Base-by-base conservation (phyloP, 139 green algal genomes). In the Desmodesmus armatus region DNA sequence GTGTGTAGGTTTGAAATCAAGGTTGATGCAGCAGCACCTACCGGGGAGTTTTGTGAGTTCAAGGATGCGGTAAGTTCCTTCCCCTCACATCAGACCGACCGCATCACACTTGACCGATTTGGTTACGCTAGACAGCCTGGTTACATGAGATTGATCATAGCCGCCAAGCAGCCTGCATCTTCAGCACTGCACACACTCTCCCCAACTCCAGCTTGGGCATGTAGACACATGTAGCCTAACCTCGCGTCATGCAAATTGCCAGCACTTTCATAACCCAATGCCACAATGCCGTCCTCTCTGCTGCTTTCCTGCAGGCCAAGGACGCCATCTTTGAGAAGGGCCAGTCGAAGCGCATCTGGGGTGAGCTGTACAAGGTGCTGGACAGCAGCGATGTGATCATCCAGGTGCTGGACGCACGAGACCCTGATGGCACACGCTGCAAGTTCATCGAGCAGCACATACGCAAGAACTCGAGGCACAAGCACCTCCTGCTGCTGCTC, bases 301-400 rank as follows among this genome's bases (percentile, higher is more conserved):
- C 69, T 77, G 69, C 23, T 77, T 19, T 58, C 33, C n/a, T 84
- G 58, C 29, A 86, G 80, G 80, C 51, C 27, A 83, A 78, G 31
- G 82, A 88, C 33, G n/a, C 55, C n/a, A 84, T 97, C 33, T 98
- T 98, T 85, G 90, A 97, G 23, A 99, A 99, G 90, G 98, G 98
- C 15, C 97, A 99, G 92, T 97, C 91, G 2, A 96, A 94, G 83
- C 94, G 98, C 81, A 99, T 99, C 87, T 99, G 98, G 98, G 96
- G 95, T 5, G 98, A 99, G 94, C 94, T 99, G 51, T 99, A 98
- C 93, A 99, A 99, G 90, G 97, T 99, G 35, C 87, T 99, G 9
- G 97, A 99, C 90, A 98, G 94, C 2, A 97, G 91, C 6, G 97
- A 99, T 67, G 96, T 99, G n/a, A 90, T 99, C 37, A 92, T 99